Base-by-base conservation (phyloP, 2,329 filamentous ascomycete genomes). In the Parastagonospora avenae region DNA sequence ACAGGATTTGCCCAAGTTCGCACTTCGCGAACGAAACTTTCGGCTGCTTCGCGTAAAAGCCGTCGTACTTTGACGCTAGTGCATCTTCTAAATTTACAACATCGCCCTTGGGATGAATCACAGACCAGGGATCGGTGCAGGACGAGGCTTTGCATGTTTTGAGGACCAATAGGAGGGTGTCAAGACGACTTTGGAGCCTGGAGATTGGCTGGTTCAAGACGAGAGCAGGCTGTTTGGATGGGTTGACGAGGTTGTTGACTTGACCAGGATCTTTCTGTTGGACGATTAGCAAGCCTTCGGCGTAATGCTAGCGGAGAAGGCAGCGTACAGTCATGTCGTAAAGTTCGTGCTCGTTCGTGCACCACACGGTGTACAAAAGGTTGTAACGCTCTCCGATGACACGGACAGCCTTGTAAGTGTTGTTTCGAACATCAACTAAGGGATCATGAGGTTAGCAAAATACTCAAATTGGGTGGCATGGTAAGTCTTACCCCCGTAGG, bases 341-440 rank as follows among this genome's bases (percentile, higher is more conserved):
- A 2, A 88, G 77, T 66, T 90, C 86, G 48, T 84, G 82, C 62
- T 88, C 85, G 44, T 85, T 84, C 11, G 74, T 87, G 63, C 87
- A 90, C 86, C 86, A 90, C 0, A 88, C 84, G 0, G 84, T 80
- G 60, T 90, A 90, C 54, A 85, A 84, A 4, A 89, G 66, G 60
- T 81, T 83, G 62, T 88, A 89, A 4, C 73, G 70, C 2, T 78
- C 65, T 0, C 79, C 73, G 4, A 84, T 74, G 5, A 87, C 69
- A n/a, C 84, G 78, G 15, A 86, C 59, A 0, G 77, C 79, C 68
- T 87, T 87, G 75, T 87, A 87, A 0, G 84, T 87, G 57, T 86
- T 86, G 54, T 24, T 24, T 5, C 3, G 19, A 24, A 24, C 19
- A 24, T 24, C 5, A 24, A 24, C 19, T 24, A 5, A 24, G 19